Percentiles rank a stretch among this genome's conserved stretches.
Evolutionary conservation across 176 grass and related monocot genomes (phyloP).

Genomic region (Oryza meridionalis): DNA sequence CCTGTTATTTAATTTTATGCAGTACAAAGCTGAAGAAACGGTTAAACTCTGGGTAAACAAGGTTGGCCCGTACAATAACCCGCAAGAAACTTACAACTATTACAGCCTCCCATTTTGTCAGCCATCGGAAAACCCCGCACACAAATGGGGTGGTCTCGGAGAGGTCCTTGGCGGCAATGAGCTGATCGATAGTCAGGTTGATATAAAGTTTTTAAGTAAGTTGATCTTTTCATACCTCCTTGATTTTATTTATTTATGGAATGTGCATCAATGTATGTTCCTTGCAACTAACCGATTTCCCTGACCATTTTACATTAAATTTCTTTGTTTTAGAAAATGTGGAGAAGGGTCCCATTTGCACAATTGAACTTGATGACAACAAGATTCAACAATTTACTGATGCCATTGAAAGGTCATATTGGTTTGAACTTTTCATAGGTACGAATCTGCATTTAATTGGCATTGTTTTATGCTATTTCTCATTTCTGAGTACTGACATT

Average conservation of each 20-base stretch:
- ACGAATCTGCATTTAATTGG: constrained; percentile 42
- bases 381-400: constrained; percentile 89
- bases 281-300: constrained; percentile 22
- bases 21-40: constrained; percentile 80
- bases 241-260: constrained; percentile 35
- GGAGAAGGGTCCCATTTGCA: constrained; percentile 78
- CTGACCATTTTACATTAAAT: not conserved
- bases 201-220: constrained; percentile 94
- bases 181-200: constrained; percentile 94
- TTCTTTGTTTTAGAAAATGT: constrained; percentile 64
- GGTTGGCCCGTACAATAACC: constrained; percentile 98
- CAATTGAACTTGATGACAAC: constrained; percentile 74
- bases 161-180: constrained; percentile 99
- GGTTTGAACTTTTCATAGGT: constrained; percentile 99
- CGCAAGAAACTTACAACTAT: constrained; percentile 99
- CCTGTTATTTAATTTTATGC: constrained; percentile 49
- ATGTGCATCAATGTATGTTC: constrained; percentile 19
- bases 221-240: constrained; percentile 40
- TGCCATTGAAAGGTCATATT: constrained; percentile 93
- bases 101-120: constrained; percentile 97
- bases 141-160: constrained; percentile 99
- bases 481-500: constrained; percentile 52
- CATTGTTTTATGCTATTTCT: constrained; percentile 13
- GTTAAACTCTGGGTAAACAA: constrained; percentile 99
- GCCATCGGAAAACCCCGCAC: constrained; percentile 72